Conservation (phyloP, 345 rosid genomes). For the Triadica sebifera region DNA sequence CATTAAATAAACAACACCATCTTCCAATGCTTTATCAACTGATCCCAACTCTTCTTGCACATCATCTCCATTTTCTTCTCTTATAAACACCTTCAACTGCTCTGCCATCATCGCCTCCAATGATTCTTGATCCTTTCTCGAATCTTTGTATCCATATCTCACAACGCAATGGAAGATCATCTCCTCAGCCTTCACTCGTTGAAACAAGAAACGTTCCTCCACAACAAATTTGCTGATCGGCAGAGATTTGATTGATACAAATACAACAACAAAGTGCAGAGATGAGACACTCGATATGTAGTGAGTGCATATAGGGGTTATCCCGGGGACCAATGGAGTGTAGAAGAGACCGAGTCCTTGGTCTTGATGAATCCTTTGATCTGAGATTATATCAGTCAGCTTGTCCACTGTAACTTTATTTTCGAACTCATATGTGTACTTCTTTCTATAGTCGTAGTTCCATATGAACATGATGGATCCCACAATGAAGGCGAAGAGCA, state of each 20-base stretch:
- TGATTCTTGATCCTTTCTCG: conserved; percentile 20
- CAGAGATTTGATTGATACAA: conserved; percentile 44
- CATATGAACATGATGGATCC: conserved; percentile 46
- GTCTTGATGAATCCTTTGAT: conserved; percentile 12
- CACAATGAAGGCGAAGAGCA: conserved; percentile 31
- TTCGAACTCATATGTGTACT: conserved; percentile 42
- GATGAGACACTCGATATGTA: conserved; percentile 39
- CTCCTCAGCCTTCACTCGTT: conserved; percentile 30
- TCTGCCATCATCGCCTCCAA: conserved; percentile 36
- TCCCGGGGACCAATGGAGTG: conserved; percentile 43
- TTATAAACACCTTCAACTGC: conserved; percentile 34
- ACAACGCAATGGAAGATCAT: conserved; percentile 43
- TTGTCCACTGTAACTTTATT: conserved; percentile 34
- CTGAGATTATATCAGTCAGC: conserved; percentile 18
- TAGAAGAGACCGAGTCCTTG: conserved; percentile 46
- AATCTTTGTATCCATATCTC: conserved; percentile 48
- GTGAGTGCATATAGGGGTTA: conserved; percentile 44
- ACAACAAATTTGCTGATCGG: conserved; percentile 34
- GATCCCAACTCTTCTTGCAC: neutral
- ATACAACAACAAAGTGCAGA: conserved; percentile 38
- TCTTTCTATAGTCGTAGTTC: conserved; percentile 38
- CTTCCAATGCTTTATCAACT: conserved; percentile 21
- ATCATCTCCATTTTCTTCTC: conserved; percentile 2
- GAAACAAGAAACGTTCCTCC: conserved; percentile 41
- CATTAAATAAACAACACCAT: conserved; percentile 43